A percentile compares a stretch with the other conserved stretches of the same genome.
Evolutionary conservation across 1,284 basidiomycete species (phyloP).

Genomic region (Tylopilus orsonianus): DNA sequence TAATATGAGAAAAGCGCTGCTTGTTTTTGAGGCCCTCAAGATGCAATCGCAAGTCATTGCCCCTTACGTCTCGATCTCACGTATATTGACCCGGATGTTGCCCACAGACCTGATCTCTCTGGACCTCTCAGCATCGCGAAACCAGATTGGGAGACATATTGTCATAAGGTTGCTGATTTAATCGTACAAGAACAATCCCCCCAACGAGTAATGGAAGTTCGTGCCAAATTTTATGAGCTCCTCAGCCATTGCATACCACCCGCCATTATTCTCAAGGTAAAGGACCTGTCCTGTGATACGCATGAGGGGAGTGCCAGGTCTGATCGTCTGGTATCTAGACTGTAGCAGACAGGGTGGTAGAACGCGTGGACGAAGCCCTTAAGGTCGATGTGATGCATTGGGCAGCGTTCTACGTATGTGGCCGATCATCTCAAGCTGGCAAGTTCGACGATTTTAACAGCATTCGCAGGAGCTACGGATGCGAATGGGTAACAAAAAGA

Average conservation of each 20-base stretch:
- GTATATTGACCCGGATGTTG: constrained; percentile 1
- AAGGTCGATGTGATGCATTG: constrained; percentile 93
- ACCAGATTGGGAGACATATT: constrained; percentile 99
- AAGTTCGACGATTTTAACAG: neutral
- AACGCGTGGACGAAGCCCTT: constrained; percentile 75
- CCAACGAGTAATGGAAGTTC: constrained; percentile 86
- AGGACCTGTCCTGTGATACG: constrained; percentile 11
- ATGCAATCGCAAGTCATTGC: constrained; percentile 78
- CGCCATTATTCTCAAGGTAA: constrained; percentile 83
- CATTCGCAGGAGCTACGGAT: constrained; percentile 78
- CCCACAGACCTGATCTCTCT: constrained; percentile 65
- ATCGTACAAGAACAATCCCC: constrained; percentile 96
- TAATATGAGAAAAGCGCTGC: constrained; percentile 92
- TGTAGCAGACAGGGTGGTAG: constrained; percentile 82
- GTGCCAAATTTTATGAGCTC: constrained; percentile 93
- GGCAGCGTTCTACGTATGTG: constrained; percentile 91
- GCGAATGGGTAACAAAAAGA: constrained; percentile 90
- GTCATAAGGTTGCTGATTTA: constrained; percentile 88
- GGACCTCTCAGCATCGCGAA: constrained; percentile 82
- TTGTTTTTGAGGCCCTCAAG: constrained; percentile 93
- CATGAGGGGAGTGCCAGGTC: neutral
- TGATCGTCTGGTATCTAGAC: constrained; percentile 53
- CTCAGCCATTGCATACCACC: constrained; percentile 98
- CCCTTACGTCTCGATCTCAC: neutral
- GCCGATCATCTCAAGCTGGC: neutral